A percentile compares a stretch with the other conserved stretches of the same genome.
phyloP scores from a whole-genome alignment of 148 eudicot species.

The Arctostaphylos glauca region DNA sequence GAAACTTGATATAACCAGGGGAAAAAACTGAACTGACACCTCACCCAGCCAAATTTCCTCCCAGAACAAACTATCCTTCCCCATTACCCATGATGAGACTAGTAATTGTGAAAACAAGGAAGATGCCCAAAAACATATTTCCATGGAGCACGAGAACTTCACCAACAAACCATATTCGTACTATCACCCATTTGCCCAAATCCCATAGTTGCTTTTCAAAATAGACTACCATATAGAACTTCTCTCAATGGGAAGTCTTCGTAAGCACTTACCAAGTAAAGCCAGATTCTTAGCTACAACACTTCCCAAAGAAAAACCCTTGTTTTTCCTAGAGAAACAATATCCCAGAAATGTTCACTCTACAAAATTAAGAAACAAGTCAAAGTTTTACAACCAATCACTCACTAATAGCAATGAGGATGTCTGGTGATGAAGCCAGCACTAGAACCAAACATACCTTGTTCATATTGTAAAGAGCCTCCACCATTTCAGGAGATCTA shows the following conservation, averaged over 20 bases:
- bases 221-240: not conserved
- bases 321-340: not conserved
- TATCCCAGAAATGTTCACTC: not conserved
- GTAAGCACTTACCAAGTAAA: too few relatives aligned
- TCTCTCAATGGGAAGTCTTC: too few relatives aligned
- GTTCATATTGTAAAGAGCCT: slow-evolving; percentile 62
- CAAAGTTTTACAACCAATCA: not conserved
- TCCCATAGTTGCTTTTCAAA: not conserved
- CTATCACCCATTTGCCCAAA: not conserved
- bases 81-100: not conserved
- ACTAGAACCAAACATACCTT: slow-evolving; percentile 36
- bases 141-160: not conserved
- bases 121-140: not conserved
- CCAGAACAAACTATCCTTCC: not conserved
- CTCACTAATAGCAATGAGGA: not conserved
- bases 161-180: not conserved
- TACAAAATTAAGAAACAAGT: not conserved
- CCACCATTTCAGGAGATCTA: slow-evolving; percentile 62
- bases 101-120: not conserved
- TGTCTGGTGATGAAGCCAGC: not conserved
- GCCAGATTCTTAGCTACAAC: too few relatives aligned
- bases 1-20: not conserved
- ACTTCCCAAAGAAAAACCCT: not conserved
- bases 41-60: not conserved
- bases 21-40: not conserved